Percentiles rank a stretch among this genome's conserved stretches.
These are phyloP conservation scores for Bidens hawaiensis DNA, from an alignment of 140 eudicot species.

Conservation along the genomic window DNA sequence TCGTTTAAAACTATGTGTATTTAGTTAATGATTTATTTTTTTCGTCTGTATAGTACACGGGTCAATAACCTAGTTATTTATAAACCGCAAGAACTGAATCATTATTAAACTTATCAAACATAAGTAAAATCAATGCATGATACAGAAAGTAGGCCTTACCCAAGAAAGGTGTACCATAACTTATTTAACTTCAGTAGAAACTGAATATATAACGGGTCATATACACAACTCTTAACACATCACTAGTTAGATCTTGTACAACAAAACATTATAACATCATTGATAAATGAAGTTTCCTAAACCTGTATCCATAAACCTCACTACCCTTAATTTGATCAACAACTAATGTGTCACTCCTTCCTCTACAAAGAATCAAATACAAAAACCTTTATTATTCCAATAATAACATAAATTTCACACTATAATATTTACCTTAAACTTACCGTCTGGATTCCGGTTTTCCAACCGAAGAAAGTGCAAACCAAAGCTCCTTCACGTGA, in stretches of 20 bases:
- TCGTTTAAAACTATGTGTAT: too few species aligned
- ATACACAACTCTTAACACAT: constrained; percentile 9
- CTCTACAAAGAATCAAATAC: constrained; percentile 11
- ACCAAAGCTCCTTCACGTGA: constrained; percentile 66
- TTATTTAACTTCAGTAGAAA: not conserved
- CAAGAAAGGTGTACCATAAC: not conserved
- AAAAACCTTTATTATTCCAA: not conserved
- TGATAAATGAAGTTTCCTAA: constrained; percentile 8
- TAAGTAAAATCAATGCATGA: too few species aligned
- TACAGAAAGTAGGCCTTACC: too few species aligned
- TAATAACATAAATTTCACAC: not conserved
- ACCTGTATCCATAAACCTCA: constrained; percentile 4
- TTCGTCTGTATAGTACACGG: too few species aligned
- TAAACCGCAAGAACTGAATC: too few species aligned
- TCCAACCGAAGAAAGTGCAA: constrained; percentile 47
- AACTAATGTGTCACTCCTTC: not conserved
- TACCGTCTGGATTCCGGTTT: constrained; percentile 17
- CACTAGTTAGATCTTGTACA: constrained; percentile 14
- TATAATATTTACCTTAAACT: constrained; percentile 11
- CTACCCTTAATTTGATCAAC: not conserved
- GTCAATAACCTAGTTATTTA: too few species aligned
- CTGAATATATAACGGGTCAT: constrained; percentile 13
- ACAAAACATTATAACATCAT: constrained; percentile 17
- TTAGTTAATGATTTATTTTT: too few species aligned
- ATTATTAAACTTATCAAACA: too few species aligned